Percentiles rank a stretch among this genome's conserved stretches.
These are phyloP conservation scores for Sordariomycetes sp. DNA, from an alignment of 2,329 filamentous ascomycete species.

Conservation along the genomic window DNA sequence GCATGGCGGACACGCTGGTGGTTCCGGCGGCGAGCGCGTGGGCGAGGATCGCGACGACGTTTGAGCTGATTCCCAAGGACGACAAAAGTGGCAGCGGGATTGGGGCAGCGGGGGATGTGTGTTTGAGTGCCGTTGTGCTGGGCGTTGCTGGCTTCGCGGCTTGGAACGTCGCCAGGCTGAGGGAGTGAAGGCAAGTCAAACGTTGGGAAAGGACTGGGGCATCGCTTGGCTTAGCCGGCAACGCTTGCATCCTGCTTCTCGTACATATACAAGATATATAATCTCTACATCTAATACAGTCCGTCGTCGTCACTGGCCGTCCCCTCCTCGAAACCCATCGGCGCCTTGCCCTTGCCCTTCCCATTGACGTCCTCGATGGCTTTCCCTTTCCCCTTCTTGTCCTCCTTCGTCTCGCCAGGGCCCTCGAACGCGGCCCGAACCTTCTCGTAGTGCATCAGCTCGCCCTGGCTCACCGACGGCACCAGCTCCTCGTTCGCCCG, in stretches of 20 bases:
- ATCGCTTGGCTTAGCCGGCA: too few species aligned
- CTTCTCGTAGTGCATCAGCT: conserved; percentile 81
- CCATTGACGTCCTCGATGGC: conserved; percentile 13
- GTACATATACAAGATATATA: background rate
- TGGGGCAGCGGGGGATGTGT: too few species aligned
- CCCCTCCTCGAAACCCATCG: conserved; percentile 41
- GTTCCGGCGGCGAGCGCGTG: too few species aligned
- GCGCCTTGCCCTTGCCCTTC: conserved; percentile 49
- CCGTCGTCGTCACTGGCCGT: conserved; percentile 48
- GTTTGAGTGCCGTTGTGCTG: too few species aligned
- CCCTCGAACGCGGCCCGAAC: conserved; percentile 81
- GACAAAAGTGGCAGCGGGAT: too few species aligned
- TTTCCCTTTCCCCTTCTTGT: conserved; percentile 23
- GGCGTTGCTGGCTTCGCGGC: too few species aligned
- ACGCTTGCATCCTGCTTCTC: background rate
- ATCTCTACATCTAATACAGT: conserved; percentile 33
- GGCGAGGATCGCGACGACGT: too few species aligned
- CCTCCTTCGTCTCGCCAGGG: conserved; percentile 28
- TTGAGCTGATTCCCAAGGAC: too few species aligned
- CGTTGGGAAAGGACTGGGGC: too few species aligned
- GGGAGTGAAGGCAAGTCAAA: too few species aligned
- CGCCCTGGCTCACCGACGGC: conserved; percentile 87
- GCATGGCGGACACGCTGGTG: too few species aligned
- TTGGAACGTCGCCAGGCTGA: too few species aligned
- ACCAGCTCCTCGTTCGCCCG: conserved; percentile 56